A percentile compares a stretch with the other conserved stretches of the same genome.
These are phyloP conservation scores for Sugiyamaella pinicola DNA, from an alignment of 1,139 yeast species.

Conservation along the genomic window DNA sequence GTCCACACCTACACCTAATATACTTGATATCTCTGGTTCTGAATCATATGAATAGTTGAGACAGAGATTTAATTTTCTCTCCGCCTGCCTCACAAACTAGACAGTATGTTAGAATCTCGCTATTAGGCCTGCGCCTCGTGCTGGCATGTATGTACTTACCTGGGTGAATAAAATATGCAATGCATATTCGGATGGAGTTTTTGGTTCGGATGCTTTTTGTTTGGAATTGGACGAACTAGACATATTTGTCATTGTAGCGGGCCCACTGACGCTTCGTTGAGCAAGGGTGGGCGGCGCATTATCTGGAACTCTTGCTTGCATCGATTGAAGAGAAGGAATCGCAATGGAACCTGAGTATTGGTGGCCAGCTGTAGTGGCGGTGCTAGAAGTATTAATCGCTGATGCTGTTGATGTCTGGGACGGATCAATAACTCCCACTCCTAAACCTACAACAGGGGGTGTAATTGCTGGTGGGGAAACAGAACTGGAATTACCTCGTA, in stretches of 20 bases:
- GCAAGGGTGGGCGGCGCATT: conserved; percentile 8
- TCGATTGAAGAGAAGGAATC: conserved; percentile 17
- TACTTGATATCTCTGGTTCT: conserved; percentile 79
- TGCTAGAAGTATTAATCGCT: background rate
- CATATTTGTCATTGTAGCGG: conserved; percentile 22
- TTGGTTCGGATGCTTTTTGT: conserved; percentile 40
- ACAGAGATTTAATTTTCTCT: conserved; percentile 76
- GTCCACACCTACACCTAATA: conserved; percentile 87
- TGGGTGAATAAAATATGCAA: conserved; percentile 92
- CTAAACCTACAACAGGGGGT: conserved; percentile 9
- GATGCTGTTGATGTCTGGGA: background rate
- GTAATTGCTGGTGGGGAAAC: background rate
- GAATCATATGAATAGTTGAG: conserved; percentile 65
- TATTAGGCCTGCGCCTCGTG: no score
- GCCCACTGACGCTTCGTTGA: conserved; percentile 26
- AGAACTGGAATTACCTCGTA: conserved; percentile 2
- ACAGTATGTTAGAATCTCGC: no score
- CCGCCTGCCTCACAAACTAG: conserved; percentile 85
- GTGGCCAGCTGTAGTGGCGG: conserved; percentile 7
- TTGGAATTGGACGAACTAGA: conserved; percentile 17
- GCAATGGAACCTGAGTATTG: conserved; percentile 24
- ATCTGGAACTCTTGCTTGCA: conserved; percentile 2
- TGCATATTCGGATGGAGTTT: conserved; percentile 91
- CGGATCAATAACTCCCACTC: conserved; percentile 9
- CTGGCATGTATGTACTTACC: no score